Conservation (phyloP, 306 rosid species). For the Gillenia trifoliata region DNA sequence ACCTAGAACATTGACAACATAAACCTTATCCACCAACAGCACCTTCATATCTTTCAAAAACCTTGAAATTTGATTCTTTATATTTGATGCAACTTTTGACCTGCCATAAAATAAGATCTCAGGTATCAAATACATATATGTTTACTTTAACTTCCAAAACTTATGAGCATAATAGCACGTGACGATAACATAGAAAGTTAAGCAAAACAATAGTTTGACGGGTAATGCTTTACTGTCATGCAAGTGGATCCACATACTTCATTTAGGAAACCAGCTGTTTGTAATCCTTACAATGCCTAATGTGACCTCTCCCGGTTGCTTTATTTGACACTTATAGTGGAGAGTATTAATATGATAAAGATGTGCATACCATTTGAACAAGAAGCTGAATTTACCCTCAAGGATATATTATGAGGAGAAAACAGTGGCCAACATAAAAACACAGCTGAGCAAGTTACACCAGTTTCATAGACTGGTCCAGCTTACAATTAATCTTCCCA, state of each 20-base stretch:
- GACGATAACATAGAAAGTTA: not conserved
- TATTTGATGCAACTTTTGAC: constrained; percentile 16
- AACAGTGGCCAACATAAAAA: not conserved
- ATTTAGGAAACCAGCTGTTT: not conserved
- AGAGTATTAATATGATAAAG: not conserved
- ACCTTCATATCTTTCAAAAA: constrained; percentile 58
- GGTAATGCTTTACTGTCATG: not conserved
- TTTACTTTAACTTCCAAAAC: not conserved
- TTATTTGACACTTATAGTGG: not conserved
- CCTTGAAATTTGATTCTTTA: constrained; percentile 27
- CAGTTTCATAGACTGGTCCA: not conserved
- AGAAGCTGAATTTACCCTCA: not conserved
- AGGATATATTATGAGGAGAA: not conserved
- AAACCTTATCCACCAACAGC: constrained; percentile 64
- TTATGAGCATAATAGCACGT: not conserved
- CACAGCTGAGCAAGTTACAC: not conserved
- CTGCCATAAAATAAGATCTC: constrained; percentile 34
- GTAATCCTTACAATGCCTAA: not conserved
- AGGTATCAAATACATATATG: not conserved
- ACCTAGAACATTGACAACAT: constrained; percentile 70
- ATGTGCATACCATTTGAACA: not conserved
- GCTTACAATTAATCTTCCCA: not conserved
- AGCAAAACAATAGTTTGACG: not conserved
- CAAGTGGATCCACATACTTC: not conserved
- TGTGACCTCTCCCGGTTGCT: not conserved